These are phyloP conservation scores for Murraya paniculata DNA, from an alignment of 345 rosid genomes.

Conservation along the genomic window DNA sequence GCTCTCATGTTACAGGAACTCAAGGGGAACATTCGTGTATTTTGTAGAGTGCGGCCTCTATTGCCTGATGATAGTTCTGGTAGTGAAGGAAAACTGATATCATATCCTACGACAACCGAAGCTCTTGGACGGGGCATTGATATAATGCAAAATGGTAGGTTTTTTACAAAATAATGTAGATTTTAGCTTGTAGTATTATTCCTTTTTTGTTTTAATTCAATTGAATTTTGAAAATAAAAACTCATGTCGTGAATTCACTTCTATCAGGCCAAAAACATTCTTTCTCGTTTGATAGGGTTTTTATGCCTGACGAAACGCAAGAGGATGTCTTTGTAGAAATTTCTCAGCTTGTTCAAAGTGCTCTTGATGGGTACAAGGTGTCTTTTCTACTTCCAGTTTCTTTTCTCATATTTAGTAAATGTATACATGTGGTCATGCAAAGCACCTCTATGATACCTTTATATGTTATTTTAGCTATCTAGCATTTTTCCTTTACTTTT, in stretches of 20 bases:
- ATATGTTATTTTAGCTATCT: neutral
- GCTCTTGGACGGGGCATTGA: constrained; percentile 78
- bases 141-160: constrained; percentile 67
- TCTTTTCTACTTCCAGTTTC: constrained; percentile 1
- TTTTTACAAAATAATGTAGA: neutral
- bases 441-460: neutral
- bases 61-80: constrained; percentile 63
- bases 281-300: constrained; percentile 86
- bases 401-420: neutral
- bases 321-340: constrained; percentile 89
- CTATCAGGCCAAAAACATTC: constrained; percentile 77
- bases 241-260: constrained; percentile 12
- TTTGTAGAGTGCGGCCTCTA: constrained; percentile 93
- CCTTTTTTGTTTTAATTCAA: neutral
- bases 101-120: constrained; percentile 76
- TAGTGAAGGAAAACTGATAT: constrained; percentile 49
- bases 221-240: neutral
- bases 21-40: constrained; percentile 96
- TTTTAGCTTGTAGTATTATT: neutral
- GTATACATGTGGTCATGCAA: neutral
- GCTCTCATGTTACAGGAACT: constrained; percentile 60
- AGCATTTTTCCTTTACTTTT: neutral
- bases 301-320: constrained; percentile 68
- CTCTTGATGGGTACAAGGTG: constrained; percentile 99
- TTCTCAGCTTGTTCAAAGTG: constrained; percentile 97